Evolutionary conservation across 2,329 filamentous ascomycete genomes (phyloP), one percentile per base, ranked within the genome.

Genomic region (Exophiala xenobiotica): DNA sequence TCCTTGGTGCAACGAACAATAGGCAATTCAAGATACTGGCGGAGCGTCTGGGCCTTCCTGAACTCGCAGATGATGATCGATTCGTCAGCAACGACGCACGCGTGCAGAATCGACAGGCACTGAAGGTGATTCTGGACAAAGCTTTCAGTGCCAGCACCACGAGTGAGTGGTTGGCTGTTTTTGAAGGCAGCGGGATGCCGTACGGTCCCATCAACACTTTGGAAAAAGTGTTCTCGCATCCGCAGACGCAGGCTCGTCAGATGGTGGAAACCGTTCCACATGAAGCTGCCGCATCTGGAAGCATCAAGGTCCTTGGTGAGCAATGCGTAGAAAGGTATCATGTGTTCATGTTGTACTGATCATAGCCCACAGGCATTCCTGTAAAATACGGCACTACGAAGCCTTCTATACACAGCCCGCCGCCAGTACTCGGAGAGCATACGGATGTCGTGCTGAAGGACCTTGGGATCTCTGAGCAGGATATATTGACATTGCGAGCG

Each of bases 1-100:
- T 90, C 16, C 77, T 88, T 40, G 86, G 86, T 3, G 85, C 85
- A 22, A 85, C 83, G n/a, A 89, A 89, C 60, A 83, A 88, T 63
- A 77, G 80, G 4, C 75, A 88, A 1, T 90, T 87, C 56, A 78
- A 78, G 12, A 76, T 86, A 16, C 69, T 89, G 7, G 86, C 82
- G 61, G 74, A 82, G 27, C 76, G 78, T 1, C 68, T 88, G 0
- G 78, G 77, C 0, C 73, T 71, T 14, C 74, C 80, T 0, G 77
- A 84, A 41, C 83, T 84, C 78, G 82, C 79, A 54, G 70, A 76
- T 1, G 78, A 87, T 60, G 63, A 75, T 1, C 78, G 75, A 51
- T 89, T 80, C 68, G 71, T 67, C 58, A 78, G 80, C 47, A 89
- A 89, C 58, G 77, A 79, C 8, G 71, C 77, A 47, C 73, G 86